Base-by-base conservation (phyloP, 139 green algal species). In the Nannochloris sp. region DNA sequence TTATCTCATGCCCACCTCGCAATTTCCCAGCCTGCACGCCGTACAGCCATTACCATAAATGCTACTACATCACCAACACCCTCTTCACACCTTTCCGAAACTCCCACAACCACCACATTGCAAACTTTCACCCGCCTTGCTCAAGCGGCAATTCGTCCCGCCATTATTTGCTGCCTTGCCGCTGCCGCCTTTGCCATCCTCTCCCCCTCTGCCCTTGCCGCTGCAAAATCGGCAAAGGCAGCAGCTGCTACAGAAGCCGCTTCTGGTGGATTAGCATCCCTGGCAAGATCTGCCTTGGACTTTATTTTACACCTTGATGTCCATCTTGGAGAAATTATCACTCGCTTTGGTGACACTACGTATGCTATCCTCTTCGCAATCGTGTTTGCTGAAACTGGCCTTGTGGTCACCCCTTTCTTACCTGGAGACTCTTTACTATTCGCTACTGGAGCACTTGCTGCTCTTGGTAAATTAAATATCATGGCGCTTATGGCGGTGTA, bases 401-500 rank as follows among this genome's bases (percentile, higher is more conserved):
- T 93, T 15, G 87, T 96, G 37, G 56, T 96, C 23, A 95, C 87
- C 3, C 89, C 89, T 19, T 96, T 97, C 75, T 74, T 97, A 19
- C 90, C 90, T 3, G 78, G 90, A 4, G 90, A 97, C 75, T 92
- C 83, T 2, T 80, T 97, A 44, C 83, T 97, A 10, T 96, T 97
- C 73, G 89, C 88, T n/a, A 82, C 82, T n/a, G 90, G 89, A 1
- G 83, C 88, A 0, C 87, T 97, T 61, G 89, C 89, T 15, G 85
- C 87, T 15, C 75, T 91, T 57, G 81, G 88, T 13, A 82, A 85
- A 67, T 81, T 96, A 25, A 67, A 77, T 51, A 25, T 90, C 24
- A 8, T 3, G 2, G n/a, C 71, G 2, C 63, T 95, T 14, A 51
- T 85, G 30, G 81, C 36, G 0, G 55, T 84, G 19, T 91, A 95